These are phyloP conservation scores for Solanum chiquidenum DNA, from an alignment of 257 asterid species.

Conservation along the genomic window DNA sequence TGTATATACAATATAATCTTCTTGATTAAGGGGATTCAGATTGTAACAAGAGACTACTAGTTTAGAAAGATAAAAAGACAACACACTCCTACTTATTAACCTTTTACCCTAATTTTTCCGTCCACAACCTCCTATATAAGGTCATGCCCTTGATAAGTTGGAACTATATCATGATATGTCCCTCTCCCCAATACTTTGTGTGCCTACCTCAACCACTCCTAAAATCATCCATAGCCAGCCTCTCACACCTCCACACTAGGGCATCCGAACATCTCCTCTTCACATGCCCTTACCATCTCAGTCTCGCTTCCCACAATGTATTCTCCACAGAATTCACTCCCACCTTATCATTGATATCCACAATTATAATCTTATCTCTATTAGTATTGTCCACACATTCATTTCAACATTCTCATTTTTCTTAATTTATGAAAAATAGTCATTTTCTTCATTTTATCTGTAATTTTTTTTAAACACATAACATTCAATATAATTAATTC, in stretches of 20 bases:
- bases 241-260: background rate
- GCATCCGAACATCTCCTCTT: background rate
- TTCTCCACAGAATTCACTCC: background rate
- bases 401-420: no score
- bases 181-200: background rate
- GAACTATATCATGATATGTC: background rate
- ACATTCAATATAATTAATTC: background rate
- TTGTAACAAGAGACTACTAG: background rate
- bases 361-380: background rate
- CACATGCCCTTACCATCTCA: background rate
- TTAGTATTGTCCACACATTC: no score
- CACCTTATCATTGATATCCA: background rate
- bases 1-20: background rate
- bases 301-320: no score
- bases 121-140: no score
- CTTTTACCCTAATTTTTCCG: background rate
- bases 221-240: background rate
- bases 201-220: background rate
- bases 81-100: background rate
- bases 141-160: no score
- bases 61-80: background rate
- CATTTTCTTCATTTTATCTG: background rate
- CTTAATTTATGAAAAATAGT: no score
- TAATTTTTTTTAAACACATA: no score
- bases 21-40: background rate